Evolutionary conservation across 2,329 filamentous ascomycete species (phyloP).

Genomic region (Coniochaeta sp.): DNA sequence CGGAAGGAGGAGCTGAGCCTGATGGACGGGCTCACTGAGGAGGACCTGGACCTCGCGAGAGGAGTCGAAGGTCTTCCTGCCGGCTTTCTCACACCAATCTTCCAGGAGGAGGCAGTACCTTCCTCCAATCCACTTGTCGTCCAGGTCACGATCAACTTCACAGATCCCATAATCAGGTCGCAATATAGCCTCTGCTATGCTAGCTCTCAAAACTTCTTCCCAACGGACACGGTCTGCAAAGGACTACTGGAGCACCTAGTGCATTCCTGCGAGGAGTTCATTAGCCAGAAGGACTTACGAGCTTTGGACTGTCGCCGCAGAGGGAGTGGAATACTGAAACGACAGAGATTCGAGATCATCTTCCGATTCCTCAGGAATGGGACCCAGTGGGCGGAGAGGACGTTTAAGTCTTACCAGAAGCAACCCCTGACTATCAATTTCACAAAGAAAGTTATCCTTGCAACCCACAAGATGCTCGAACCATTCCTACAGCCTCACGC

Average conservation of each 20-base stretch:
- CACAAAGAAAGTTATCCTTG: conserved; percentile 37
- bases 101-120: conserved; percentile 9
- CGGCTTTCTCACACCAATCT: conserved; percentile 11
- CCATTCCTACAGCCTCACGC: conserved; percentile 43
- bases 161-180: conserved; percentile 31
- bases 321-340: conserved; percentile 24
- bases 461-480: conserved; percentile 42
- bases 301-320: conserved; percentile 30
- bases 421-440: conserved; percentile 32
- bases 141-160: conserved; percentile 37
- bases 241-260: conserved; percentile 42
- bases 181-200: conserved; percentile 38
- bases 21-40: not conserved
- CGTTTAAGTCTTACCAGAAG: conserved; percentile 42
- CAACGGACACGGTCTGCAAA: conserved; percentile 38
- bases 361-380: conserved; percentile 36
- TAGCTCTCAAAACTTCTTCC: conserved; percentile 33
- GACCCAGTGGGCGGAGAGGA: conserved; percentile 32
- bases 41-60: not conserved
- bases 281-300: conserved; percentile 42
- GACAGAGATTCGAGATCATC: conserved; percentile 39
- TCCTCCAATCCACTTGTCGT: conserved; percentile 24
- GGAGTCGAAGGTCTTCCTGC: conserved; percentile 2
- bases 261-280: conserved; percentile 43
- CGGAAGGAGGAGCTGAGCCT: not conserved